A percentile compares a stretch with the other conserved stretches of the same genome.
phyloP scores from a whole-genome alignment of 148 eudicot genomes.

The Fagopyrum tataricum region DNA sequence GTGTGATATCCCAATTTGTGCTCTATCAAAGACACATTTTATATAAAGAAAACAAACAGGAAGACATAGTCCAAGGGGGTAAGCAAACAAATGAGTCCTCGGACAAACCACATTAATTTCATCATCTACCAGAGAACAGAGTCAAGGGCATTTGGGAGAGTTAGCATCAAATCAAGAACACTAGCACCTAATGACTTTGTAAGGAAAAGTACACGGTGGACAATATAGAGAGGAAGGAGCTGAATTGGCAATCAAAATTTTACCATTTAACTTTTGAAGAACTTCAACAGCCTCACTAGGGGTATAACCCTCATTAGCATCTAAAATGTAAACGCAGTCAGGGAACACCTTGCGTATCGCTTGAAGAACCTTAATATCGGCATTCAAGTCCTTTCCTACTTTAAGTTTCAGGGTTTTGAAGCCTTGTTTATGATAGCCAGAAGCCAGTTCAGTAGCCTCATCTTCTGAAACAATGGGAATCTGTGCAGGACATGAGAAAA shows the following conservation, averaged over 20 bases:
- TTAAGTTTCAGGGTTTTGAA: constrained; percentile 77
- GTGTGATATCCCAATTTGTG: no score
- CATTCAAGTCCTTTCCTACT: constrained; percentile 71
- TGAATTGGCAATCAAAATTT: background rate
- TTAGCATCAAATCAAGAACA: constrained; percentile 1
- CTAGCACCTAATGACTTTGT: background rate
- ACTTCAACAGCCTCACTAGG: constrained; percentile 69
- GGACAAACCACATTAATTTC: background rate
- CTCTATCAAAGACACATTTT: background rate
- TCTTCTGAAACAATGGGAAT: constrained; percentile 69
- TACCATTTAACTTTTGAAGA: constrained; percentile 66
- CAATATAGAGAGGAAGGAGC: background rate
- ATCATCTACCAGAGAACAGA: background rate
- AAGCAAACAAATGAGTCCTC: background rate
- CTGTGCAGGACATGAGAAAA: constrained; percentile 25
- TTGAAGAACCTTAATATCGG: constrained; percentile 65
- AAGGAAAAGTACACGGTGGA: background rate
- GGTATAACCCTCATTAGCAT: constrained; percentile 88
- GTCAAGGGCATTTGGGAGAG: background rate
- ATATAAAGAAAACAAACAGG: background rate
- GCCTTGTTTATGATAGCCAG: constrained; percentile 50
- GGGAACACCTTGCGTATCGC: constrained; percentile 59
- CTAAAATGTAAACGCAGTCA: constrained; percentile 63
- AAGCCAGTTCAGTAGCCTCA: constrained; percentile 69
- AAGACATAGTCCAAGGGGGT: background rate